Percentiles rank a stretch among this genome's conserved stretches.
Conservation (phyloP, 2,329 filamentous ascomycete genomes). For the Aspergillus hiratsukae region DNA sequence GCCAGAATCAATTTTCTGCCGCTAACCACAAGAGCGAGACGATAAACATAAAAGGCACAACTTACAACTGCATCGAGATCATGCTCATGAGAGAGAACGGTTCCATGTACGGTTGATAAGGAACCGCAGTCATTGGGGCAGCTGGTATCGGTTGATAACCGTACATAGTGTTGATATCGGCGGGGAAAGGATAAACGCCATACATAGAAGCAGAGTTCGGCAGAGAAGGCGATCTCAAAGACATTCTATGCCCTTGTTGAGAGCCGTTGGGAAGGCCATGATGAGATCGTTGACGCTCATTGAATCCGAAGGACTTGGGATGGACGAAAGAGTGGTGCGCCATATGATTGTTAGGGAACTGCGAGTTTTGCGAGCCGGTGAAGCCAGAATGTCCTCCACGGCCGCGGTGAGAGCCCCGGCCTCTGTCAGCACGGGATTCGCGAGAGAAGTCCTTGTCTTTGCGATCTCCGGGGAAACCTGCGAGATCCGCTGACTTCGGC, state of each 20-base stretch:
- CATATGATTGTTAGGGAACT: conserved; percentile 37
- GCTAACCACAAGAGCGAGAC: background rate
- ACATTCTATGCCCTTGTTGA: conserved; percentile 47
- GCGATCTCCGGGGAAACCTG: conserved; percentile 27
- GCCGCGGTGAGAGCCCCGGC: conserved; percentile 38
- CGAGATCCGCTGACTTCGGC: conserved; percentile 34
- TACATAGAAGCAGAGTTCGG: conserved; percentile 51
- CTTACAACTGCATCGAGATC: conserved; percentile 58
- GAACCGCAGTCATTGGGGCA: conserved; percentile 52
- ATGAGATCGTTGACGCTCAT: conserved; percentile 42
- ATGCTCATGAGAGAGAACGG: conserved; percentile 53
- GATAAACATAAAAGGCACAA: conserved; percentile 3
- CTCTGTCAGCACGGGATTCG: conserved; percentile 37
- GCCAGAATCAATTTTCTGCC: conserved; percentile 36
- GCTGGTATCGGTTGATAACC: conserved; percentile 53
- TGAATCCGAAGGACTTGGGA: conserved; percentile 38
- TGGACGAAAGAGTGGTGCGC: conserved; percentile 38
- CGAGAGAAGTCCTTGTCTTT: conserved; percentile 34
- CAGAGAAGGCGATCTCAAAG: conserved; percentile 59
- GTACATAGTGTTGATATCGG: conserved; percentile 52
- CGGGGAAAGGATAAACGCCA: conserved; percentile 38
- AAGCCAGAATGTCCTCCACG: conserved; percentile 37
- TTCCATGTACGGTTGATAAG: conserved; percentile 56
- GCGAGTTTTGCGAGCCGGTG: conserved; percentile 30
- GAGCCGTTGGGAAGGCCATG: conserved; percentile 33